These are phyloP conservation scores for Waitea zeae DNA, from an alignment of 1,284 basidiomycete species.

Conservation along the genomic window DNA sequence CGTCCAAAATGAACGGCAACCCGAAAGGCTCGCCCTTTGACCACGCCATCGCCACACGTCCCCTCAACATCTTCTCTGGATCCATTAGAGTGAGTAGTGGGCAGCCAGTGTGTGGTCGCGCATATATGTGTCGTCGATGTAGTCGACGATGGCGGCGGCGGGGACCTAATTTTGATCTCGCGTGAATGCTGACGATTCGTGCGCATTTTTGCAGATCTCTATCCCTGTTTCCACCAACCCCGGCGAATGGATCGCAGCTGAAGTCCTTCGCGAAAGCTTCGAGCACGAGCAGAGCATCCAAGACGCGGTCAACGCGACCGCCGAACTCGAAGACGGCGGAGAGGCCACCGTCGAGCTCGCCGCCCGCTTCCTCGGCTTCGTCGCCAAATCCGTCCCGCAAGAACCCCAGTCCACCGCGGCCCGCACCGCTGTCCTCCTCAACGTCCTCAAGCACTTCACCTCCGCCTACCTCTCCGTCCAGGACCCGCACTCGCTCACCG, in stretches of 20 bases:
- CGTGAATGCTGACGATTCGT: too few relatives aligned
- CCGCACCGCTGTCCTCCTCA: conserved; percentile 52
- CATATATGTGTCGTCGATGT: too few relatives aligned
- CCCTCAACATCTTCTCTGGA: too few relatives aligned
- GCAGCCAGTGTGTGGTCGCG: too few relatives aligned
- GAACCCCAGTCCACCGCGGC: conserved; percentile 34
- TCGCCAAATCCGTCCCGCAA: conserved; percentile 41
- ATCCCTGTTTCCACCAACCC: conserved; percentile 66
- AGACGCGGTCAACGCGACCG: conserved; percentile 32
- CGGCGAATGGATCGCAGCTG: conserved; percentile 79
- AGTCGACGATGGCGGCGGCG: too few relatives aligned
- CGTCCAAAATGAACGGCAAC: too few relatives aligned
- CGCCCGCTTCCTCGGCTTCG: conserved; percentile 65
- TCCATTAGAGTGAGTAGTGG: too few relatives aligned
- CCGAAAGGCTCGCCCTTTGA: too few relatives aligned
- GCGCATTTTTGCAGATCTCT: too few relatives aligned
- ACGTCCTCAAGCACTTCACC: conserved; percentile 65
- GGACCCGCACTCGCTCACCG: conserved; percentile 72
- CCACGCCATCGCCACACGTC: too few relatives aligned
- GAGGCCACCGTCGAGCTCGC: conserved; percentile 64
- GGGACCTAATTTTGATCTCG: too few relatives aligned
- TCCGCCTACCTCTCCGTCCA: conserved; percentile 54
- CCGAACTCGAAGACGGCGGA: conserved; percentile 30
- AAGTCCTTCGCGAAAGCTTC: conserved; percentile 79
- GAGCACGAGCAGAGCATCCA: conserved; percentile 40